A percentile compares a stretch with the other conserved stretches of the same genome.
These are phyloP conservation scores for Haplosporangium sp. DNA, from an alignment of 371 early-diverging fungal genomes.

Conservation along the genomic window DNA sequence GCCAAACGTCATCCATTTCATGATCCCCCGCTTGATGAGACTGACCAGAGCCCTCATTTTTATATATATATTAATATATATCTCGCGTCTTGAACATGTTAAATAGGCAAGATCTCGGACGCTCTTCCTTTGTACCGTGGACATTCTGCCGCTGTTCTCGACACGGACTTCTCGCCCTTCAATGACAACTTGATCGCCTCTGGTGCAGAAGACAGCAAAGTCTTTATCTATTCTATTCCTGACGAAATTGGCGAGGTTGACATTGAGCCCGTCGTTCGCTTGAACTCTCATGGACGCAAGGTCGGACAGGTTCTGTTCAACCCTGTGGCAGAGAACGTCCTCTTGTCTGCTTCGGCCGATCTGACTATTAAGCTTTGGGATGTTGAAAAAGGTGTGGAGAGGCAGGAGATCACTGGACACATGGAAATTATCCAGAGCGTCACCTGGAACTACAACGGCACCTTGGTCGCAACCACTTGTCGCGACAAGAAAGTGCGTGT, in stretches of 20 bases:
- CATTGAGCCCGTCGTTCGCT: slow-evolving; percentile 62
- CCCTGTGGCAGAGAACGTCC: slow-evolving; percentile 93
- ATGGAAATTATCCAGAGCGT: slow-evolving; percentile 92
- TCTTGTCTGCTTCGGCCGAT: slow-evolving; percentile 92
- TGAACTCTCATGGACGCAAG: slow-evolving; percentile 81
- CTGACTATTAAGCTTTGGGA: slow-evolving; percentile 97
- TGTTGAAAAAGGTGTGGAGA: slow-evolving; percentile 90
- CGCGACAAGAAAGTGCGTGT: slow-evolving; percentile 96
- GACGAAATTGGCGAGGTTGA: slow-evolving; percentile 79
- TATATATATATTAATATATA: not conserved
- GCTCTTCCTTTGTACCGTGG: slow-evolving; percentile 91
- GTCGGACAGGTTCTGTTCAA: slow-evolving; percentile 98
- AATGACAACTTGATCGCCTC: slow-evolving; percentile 94
- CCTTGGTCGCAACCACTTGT: slow-evolving; percentile 90
- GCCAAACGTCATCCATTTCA: too few species aligned
- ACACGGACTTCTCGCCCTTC: slow-evolving; percentile 98
- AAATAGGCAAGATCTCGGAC: slow-evolving; percentile 82
- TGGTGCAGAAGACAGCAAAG: slow-evolving; percentile 93
- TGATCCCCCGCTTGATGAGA: too few species aligned
- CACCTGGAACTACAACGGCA: slow-evolving; percentile 90
- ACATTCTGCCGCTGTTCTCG: slow-evolving; percentile 94
- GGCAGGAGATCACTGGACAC: slow-evolving; percentile 90
- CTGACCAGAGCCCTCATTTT: not conserved
- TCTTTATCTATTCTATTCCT: slow-evolving; percentile 96
- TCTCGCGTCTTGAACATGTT: not conserved